A percentile compares a stretch with the other conserved stretches of the same genome.
These are phyloP conservation scores for Sphaceloma murrayae DNA, from an alignment of 2,329 filamentous ascomycete genomes.

Conservation along the genomic window DNA sequence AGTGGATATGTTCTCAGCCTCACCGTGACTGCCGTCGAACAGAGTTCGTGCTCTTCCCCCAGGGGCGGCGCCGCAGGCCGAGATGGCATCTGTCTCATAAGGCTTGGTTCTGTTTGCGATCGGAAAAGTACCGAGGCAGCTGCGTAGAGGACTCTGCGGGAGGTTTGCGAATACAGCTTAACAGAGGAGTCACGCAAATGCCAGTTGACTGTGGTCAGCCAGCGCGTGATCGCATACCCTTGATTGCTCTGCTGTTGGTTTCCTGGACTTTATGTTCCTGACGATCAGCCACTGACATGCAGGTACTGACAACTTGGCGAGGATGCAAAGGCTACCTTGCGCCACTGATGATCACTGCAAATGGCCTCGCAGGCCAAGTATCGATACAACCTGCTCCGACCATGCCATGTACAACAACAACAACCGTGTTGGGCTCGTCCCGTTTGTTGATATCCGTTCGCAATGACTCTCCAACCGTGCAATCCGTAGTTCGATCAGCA, in stretches of 20 bases:
- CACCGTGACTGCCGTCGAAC: conserved; percentile 2
- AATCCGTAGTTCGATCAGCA: conserved; percentile 3
- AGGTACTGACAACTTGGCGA: not conserved
- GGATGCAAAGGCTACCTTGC: not conserved
- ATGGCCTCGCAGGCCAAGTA: too few species aligned
- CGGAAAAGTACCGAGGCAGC: conserved; percentile 1
- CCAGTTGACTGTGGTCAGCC: not conserved
- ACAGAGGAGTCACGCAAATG: not conserved
- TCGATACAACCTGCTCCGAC: too few species aligned
- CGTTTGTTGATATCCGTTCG: not conserved
- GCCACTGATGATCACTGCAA: conserved; percentile 5
- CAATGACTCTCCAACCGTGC: conserved; percentile 5
- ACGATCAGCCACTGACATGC: not conserved
- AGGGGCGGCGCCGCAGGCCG: conserved; percentile 7
- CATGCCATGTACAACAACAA: too few species aligned
- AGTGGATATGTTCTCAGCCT: conserved; percentile 5
- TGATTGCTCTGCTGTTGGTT: not conserved
- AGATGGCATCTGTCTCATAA: not conserved
- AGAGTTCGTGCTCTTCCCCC: conserved; percentile 9
- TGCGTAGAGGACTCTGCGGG: not conserved
- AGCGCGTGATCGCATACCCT: not conserved
- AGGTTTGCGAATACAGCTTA: not conserved
- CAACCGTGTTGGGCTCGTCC: too few species aligned
- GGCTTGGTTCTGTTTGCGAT: conserved; percentile 4
- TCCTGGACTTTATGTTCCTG: not conserved